Evolutionary conservation across 164 flowering plant genomes (phyloP), one percentile per base, ranked within the genome.

Genomic region (Dillenia turbinata): DNA sequence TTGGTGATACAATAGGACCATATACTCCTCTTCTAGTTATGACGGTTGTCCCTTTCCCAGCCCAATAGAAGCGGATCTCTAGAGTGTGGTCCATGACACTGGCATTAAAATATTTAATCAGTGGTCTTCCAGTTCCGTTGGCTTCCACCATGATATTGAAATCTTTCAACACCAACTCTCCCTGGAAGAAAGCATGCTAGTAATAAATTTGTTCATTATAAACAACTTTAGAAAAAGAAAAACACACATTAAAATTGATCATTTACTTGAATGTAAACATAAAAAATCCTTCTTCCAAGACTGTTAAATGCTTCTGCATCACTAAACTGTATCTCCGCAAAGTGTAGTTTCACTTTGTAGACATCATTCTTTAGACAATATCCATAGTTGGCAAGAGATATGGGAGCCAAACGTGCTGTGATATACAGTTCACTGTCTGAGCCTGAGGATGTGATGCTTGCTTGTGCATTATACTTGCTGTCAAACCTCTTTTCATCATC

Each of bases 201-300:
- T 8, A 3, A 40, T 4, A n/a, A 8, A 16, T 51, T 53, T 9
- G 33, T 54, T 26, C 1, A 14, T 10, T 10, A 19, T 19, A 19
- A 19, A 1, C 22, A 19, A 19, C 22, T 19, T 19, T 19, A 19
- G 22, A 19, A 19, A 19, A 19, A 19, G 22, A 19, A 19, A 19
- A 19, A 19, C 22, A 19, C 22, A 19, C 8, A 54, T 17, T 12
- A 17, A 60, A 8, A 40, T 55, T 57, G 26, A 19, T 19, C 22
- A 19, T 19, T 56, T 70, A 87, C 92, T 85, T 87, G 92, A 66
- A 87, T 69, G 62, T 79, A 84, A 50, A 88, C 66, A 67, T 88
- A 85, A 71, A 86, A 89, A 44, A 82, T 19, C 10, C 93, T 86
- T 63, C 63, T 85, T 44, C 92, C 96, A 17, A 89, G 83, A 60